Base-by-base conservation (phyloP, 2,329 filamentous ascomycete species). In the Colletotrichum horii region DNA sequence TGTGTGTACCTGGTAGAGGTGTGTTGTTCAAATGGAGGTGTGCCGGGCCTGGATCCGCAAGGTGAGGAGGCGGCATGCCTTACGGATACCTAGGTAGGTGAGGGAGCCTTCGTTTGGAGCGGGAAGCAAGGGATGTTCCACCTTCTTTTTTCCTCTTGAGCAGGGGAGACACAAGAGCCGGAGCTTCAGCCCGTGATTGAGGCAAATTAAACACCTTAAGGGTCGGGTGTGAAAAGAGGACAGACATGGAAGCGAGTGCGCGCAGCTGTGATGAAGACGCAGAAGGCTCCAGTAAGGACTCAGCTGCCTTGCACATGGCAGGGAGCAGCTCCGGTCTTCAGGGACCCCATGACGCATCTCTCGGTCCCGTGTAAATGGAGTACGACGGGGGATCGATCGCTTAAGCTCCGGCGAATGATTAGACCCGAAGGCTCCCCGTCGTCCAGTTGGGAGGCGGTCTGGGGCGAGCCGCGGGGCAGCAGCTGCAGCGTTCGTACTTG, bases 321-420 rank as follows among this genome's bases (percentile, higher is more conserved):
- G 38, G 66, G 65, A 73, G 55, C 56, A 16, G 61, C 15, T 62
- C 70, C 61, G 24, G 61, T 43, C 32, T 60, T 19, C 60, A 66
- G 66, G 71, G 66, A 74, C 68, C 71, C 61, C 68, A 74, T 74
- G 72, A 74, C 72, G 72, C 72, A 71, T 26, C 56, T 74, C 43
- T 26, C 60, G 68, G 61, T 71, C 68, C 72, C 60, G 71, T 74
- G 66, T 66, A 58, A 28, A 72, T 69, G 65, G 70, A 60, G 36
- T 38, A 36, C 30, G 58, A 60, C 34, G 56, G 58, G 67, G 52
- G 48, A 36, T 56, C 32, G 32, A 43, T 58, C 48, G 43, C 61
- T 34, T 65, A 34, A 24, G 61, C 58, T 34, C 22, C 22, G 30
- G 58, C 58, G 58, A 62, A 32, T 22, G 58, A 34, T 36, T 61